Evolutionary conservation across 768 basidiomycete species (phyloP).

Genomic region (Termitomyces sp.): DNA sequence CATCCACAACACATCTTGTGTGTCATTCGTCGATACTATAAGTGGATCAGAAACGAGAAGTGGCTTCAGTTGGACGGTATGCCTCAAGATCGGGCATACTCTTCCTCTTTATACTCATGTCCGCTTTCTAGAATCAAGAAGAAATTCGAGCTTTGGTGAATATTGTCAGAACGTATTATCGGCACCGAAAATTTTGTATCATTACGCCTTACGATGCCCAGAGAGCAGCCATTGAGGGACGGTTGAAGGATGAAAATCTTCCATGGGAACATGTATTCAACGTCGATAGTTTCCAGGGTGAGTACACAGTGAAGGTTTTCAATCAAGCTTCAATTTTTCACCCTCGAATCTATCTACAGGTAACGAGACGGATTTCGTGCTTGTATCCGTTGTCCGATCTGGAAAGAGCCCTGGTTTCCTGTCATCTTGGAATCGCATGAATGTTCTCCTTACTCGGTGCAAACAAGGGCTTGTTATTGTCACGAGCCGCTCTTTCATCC

Average conservation of each 20-base stretch:
- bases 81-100: not conserved
- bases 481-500: slow-evolving; percentile 35
- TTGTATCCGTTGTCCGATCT: slow-evolving; percentile 48
- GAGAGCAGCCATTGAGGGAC: slow-evolving; percentile 32
- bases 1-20: slow-evolving; percentile 25
- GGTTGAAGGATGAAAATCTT: slow-evolving; percentile 26
- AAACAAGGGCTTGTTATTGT: slow-evolving; percentile 41
- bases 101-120: not conserved
- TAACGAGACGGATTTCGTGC: slow-evolving; percentile 44
- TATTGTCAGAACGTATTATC: slow-evolving; percentile 37
- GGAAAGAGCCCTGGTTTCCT: slow-evolving; percentile 37
- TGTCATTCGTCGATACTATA: slow-evolving; percentile 38
- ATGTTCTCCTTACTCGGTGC: slow-evolving; percentile 50
- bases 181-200: slow-evolving; percentile 31
- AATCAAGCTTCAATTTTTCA: not conserved
- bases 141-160: slow-evolving; percentile 36
- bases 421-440: slow-evolving; percentile 35
- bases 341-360: slow-evolving; percentile 27
- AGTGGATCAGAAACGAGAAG: slow-evolving; percentile 28
- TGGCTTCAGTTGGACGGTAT: slow-evolving; percentile 42
- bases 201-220: slow-evolving; percentile 55
- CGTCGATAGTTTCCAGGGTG: slow-evolving; percentile 53
- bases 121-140: slow-evolving; percentile 27
- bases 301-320: not conserved
- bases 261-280: slow-evolving; percentile 43